phyloP scores from a whole-genome alignment of 2,329 filamentous ascomycete species.

The Ophiostoma sp. region DNA sequence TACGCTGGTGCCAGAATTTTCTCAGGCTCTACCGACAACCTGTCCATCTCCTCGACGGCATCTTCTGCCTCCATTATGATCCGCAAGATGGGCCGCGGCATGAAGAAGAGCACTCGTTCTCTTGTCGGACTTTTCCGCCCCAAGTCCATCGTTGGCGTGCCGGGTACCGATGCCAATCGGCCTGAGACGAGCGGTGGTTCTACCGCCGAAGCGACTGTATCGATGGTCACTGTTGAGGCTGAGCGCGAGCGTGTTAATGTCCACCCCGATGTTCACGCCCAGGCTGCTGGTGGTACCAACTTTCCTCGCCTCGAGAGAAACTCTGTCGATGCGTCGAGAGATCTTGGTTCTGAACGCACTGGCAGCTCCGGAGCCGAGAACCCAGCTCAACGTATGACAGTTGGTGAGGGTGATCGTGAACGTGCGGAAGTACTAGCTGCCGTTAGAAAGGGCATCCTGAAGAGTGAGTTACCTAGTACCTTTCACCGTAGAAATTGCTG shows the following conservation, averaged over 20 bases:
- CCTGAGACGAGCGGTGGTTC: slow-evolving; percentile 52
- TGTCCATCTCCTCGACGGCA: slow-evolving; percentile 84
- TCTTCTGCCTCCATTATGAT: slow-evolving; percentile 92
- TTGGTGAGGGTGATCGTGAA: slow-evolving; percentile 83
- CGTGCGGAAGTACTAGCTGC: slow-evolving; percentile 86
- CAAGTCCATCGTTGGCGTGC: slow-evolving; percentile 79
- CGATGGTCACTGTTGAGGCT: slow-evolving; percentile 92
- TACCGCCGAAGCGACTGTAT: slow-evolving; percentile 64
- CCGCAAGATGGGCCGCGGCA: slow-evolving; percentile 96
- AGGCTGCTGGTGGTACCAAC: slow-evolving; percentile 65
- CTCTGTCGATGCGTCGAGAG: slow-evolving; percentile 61
- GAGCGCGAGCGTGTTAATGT: slow-evolving; percentile 80
- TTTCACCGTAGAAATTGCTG: background rate
- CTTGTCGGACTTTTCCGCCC: slow-evolving; percentile 91
- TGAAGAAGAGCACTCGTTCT: slow-evolving; percentile 89
- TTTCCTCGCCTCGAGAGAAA: slow-evolving; percentile 82
- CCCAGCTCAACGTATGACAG: slow-evolving; percentile 70
- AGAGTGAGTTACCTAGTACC: slow-evolving; percentile 54
- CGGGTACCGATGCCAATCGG: slow-evolving; percentile 61
- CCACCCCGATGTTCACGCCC: slow-evolving; percentile 61
- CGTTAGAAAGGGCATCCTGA: slow-evolving; percentile 92
- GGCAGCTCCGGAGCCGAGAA: slow-evolving; percentile 56
- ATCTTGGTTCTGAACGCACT: slow-evolving; percentile 46
- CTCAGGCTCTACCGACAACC: slow-evolving; percentile 85
- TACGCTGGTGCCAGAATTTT: slow-evolving; percentile 85